Evolutionary conservation across 2,329 filamentous ascomycete species (phyloP).

Genomic region (Aspergillus neotritici): DNA sequence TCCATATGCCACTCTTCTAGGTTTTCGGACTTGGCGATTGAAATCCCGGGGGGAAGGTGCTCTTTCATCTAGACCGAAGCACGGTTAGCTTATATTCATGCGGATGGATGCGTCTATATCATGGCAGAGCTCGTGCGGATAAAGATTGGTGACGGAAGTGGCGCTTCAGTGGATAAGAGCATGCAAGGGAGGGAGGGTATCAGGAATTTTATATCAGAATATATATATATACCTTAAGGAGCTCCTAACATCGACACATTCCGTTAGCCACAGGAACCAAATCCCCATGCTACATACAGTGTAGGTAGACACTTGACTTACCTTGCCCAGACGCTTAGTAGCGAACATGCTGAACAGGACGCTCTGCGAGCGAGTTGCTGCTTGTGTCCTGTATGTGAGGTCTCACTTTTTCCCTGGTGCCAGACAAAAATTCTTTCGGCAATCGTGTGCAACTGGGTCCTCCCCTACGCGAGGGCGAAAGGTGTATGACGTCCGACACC

Average conservation of each 20-base stretch:
- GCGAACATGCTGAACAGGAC: constrained; percentile 42
- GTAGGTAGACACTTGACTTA: constrained; percentile 21
- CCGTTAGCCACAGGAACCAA: constrained; percentile 17
- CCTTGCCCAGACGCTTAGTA: constrained; percentile 44
- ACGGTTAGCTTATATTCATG: background rate
- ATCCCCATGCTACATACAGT: background rate
- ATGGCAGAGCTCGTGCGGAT: background rate
- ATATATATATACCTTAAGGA: constrained; percentile 46
- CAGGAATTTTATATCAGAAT: background rate
- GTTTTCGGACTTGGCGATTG: constrained; percentile 72
- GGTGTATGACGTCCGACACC: constrained; percentile 19
- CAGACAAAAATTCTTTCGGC: too few species aligned
- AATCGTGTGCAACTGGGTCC: background rate
- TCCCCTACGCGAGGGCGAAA: background rate
- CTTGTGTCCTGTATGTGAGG: too few species aligned
- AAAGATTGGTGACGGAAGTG: background rate
- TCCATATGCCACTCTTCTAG: constrained; percentile 90
- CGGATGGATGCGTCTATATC: background rate
- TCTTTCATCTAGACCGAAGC: constrained; percentile 46
- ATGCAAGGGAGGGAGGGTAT: background rate
- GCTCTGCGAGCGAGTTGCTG: background rate
- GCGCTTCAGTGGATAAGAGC: background rate
- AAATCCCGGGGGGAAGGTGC: constrained; percentile 62
- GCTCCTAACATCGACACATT: constrained; percentile 39
- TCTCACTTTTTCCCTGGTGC: too few species aligned